Evolutionary conservation across 805 yeast species (phyloP).

Genomic region (Hanseniaspora singularis): DNA sequence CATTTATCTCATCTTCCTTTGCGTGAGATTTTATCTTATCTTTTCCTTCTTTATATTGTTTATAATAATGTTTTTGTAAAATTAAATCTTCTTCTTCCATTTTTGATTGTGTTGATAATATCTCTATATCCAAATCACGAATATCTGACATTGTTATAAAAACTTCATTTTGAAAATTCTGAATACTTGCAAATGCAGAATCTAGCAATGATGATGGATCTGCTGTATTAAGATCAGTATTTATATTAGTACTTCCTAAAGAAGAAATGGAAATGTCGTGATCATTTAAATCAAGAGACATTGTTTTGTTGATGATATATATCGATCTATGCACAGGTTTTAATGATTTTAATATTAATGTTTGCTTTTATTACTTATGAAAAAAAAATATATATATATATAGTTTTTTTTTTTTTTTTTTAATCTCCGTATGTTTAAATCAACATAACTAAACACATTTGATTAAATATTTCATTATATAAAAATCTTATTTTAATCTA

Average conservation of each 20-base stretch:
- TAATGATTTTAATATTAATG: no score
- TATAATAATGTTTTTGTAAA: constrained; percentile 13
- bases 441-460: no score
- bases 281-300: neutral
- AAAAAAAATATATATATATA: no score
- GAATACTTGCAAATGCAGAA: constrained; percentile 57
- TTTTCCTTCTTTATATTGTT: constrained; percentile 13
- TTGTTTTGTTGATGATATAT: neutral
- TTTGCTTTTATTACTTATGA: no score
- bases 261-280: neutral
- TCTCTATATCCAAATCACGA: constrained; percentile 43
- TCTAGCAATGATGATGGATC: constrained; percentile 82
- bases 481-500: no score
- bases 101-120: constrained; percentile 16
- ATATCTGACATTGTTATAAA: constrained; percentile 71
- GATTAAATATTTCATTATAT: no score
- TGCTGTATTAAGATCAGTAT: constrained; percentile 33
- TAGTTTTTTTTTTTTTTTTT: no score
- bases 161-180: constrained; percentile 80
- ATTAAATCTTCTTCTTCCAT: constrained; percentile 12
- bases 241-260: constrained; percentile 3
- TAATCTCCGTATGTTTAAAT: no score
- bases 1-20: constrained; percentile 12
- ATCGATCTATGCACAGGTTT: no score
- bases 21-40: constrained; percentile 11